phyloP scores from a whole-genome alignment of 2,329 filamentous ascomycete species.

The Fusarium papillatum region DNA sequence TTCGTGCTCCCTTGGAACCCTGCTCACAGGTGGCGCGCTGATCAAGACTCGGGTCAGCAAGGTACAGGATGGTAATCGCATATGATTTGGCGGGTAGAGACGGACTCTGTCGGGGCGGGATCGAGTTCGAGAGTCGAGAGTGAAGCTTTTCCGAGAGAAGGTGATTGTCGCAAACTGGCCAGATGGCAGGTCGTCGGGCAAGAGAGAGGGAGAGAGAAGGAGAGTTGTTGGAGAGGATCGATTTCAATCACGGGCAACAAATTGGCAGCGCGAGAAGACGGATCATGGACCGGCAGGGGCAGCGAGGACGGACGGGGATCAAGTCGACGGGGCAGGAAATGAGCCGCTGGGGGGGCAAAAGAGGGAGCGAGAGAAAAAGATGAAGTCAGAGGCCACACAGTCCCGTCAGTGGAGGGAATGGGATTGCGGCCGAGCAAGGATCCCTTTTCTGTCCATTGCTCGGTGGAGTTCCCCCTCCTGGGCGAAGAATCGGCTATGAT shows the following conservation, averaged over 20 bases:
- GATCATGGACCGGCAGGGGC: background rate
- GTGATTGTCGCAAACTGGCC: constrained; percentile 10
- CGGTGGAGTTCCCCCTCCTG: constrained; percentile 1
- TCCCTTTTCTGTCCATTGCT: background rate
- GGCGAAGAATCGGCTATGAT: background rate
- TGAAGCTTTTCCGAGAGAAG: background rate
- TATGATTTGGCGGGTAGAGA: background rate
- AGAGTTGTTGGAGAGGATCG: background rate
- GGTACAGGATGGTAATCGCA: constrained; percentile 17
- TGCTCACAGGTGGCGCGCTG: constrained; percentile 26
- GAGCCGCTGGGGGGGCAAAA: constrained; percentile 24
- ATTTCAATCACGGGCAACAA: background rate
- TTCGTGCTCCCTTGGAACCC: constrained; percentile 27
- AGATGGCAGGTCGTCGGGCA: background rate
- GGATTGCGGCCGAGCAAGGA: background rate
- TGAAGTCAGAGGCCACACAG: constrained; percentile 27
- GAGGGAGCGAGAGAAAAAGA: constrained; percentile 9
- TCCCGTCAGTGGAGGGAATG: background rate
- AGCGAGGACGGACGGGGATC: background rate
- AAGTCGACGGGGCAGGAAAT: constrained; percentile 31
- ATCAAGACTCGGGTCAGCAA: constrained; percentile 20
- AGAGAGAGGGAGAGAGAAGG: background rate
- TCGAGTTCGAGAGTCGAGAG: background rate
- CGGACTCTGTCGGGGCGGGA: background rate
- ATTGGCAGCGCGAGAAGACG: background rate